A percentile compares a stretch with the other conserved stretches of the same genome.
Conservation (phyloP, 805 yeast species). For the Pichia cabralensis region DNA sequence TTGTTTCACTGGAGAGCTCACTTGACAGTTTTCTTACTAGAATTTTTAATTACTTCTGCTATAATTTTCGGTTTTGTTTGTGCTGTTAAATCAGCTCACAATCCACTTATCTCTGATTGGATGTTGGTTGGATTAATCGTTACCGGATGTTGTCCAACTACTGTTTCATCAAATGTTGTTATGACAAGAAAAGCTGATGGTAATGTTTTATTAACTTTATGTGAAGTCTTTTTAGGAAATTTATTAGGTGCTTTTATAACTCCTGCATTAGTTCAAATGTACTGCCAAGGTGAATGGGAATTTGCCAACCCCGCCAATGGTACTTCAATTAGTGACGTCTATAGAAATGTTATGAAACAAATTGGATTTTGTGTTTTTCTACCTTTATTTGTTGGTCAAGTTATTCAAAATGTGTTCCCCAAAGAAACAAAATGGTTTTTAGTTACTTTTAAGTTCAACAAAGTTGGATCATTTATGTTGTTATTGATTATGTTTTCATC, state of each 20-base stretch:
- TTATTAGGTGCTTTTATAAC: conserved; percentile 79
- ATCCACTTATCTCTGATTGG: conserved; percentile 60
- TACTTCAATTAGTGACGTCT: conserved; percentile 44
- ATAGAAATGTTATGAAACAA: conserved; percentile 76
- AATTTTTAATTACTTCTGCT: conserved; percentile 47
- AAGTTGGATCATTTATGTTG: conserved; percentile 75
- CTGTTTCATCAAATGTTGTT: conserved; percentile 84
- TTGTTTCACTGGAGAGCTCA: conserved; percentile 78
- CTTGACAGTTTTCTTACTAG: conserved; percentile 50
- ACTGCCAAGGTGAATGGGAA: conserved; percentile 44
- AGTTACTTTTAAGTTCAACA: conserved; percentile 48
- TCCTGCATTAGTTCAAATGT: conserved; percentile 77
- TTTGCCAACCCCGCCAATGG: conserved; percentile 75
- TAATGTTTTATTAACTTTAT: conserved; percentile 59
- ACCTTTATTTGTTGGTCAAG: conserved; percentile 85
- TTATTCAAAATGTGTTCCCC: conserved; percentile 61
- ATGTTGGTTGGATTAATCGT: conserved; percentile 72
- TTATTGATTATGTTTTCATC: conserved; percentile 50
- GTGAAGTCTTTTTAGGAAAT: conserved; percentile 83
- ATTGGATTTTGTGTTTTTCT: conserved; percentile 71
- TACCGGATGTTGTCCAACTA: conserved; percentile 84
- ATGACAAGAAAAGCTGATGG: conserved; percentile 87
- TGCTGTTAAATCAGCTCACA: conserved; percentile 51
- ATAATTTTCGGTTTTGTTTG: conserved; percentile 59
- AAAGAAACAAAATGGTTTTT: conserved; percentile 52